Evolutionary conservation across 2,329 filamentous ascomycete species (phyloP).

Genomic region (Parascedosporium putredinis): DNA sequence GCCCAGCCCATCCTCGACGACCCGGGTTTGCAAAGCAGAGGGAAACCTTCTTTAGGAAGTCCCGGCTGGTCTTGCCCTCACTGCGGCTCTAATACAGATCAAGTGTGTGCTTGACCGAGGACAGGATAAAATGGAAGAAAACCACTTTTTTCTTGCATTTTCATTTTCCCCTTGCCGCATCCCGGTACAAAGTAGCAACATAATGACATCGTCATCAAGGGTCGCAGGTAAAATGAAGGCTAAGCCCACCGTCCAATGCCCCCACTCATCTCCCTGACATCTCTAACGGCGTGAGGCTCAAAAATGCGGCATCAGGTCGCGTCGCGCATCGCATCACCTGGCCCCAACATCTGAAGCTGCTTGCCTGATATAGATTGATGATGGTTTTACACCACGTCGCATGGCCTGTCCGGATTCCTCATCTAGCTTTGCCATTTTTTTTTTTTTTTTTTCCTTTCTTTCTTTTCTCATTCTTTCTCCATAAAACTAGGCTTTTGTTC

Average conservation of each 20-base stretch:
- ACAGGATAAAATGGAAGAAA: not conserved
- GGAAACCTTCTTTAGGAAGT: constrained; percentile 8
- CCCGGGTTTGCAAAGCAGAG: constrained; percentile 5
- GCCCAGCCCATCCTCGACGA: not conserved
- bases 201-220: not conserved
- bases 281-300: not conserved
- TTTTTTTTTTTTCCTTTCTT: too few relatives aligned
- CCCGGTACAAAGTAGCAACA: too few relatives aligned
- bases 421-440: not conserved
- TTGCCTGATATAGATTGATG: not conserved
- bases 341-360: not conserved
- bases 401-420: too few relatives aligned
- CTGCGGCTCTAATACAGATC: not conserved
- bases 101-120: not conserved
- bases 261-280: not conserved
- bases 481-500: too few relatives aligned
- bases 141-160: too few relatives aligned
- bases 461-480: too few relatives aligned
- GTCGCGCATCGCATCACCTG: not conserved
- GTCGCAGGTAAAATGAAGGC: not conserved
- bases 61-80: constrained; percentile 1
- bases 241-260: not conserved
- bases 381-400: not conserved
- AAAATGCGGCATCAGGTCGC: not conserved
- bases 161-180: too few relatives aligned